Percentiles rank a stretch among this genome's conserved stretches.
These are phyloP conservation scores for Vigna hirtella DNA, from an alignment of 306 rosid genomes.

Conservation along the genomic window DNA sequence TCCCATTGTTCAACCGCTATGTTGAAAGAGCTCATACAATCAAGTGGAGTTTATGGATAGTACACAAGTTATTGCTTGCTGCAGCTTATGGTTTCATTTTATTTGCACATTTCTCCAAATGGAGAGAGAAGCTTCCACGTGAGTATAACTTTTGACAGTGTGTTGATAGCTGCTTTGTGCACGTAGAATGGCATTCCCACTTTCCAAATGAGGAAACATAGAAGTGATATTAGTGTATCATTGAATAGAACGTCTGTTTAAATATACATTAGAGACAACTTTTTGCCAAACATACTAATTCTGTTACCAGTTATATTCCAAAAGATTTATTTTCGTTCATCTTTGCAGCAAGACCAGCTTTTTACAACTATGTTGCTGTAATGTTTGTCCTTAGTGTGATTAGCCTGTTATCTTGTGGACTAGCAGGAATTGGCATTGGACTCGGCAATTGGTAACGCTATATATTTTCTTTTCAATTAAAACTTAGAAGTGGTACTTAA, in stretches of 20 bases:
- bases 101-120: constrained; percentile 74
- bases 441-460: constrained; percentile 70
- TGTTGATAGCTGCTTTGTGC: neutral
- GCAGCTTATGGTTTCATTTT: constrained; percentile 78
- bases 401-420: constrained; percentile 62
- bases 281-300: neutral
- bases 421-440: constrained; percentile 58
- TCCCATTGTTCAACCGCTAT: constrained; percentile 59
- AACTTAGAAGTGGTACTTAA: neutral
- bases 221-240: neutral
- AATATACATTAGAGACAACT: neutral
- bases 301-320: constrained; percentile 7
- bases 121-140: constrained; percentile 85
- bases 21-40: constrained; percentile 48
- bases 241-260: too few relatives aligned
- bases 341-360: constrained; percentile 76
- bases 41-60: constrained; percentile 75
- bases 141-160: constrained; percentile 44
- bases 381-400: constrained; percentile 65
- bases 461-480: constrained; percentile 13
- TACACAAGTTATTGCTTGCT: constrained; percentile 64
- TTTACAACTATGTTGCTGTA: constrained; percentile 62
- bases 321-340: constrained; percentile 37
- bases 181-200: neutral
- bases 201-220: neutral